phyloP scores from a whole-genome alignment of 2,329 filamentous ascomycete species.

The Neonectria hederae region DNA sequence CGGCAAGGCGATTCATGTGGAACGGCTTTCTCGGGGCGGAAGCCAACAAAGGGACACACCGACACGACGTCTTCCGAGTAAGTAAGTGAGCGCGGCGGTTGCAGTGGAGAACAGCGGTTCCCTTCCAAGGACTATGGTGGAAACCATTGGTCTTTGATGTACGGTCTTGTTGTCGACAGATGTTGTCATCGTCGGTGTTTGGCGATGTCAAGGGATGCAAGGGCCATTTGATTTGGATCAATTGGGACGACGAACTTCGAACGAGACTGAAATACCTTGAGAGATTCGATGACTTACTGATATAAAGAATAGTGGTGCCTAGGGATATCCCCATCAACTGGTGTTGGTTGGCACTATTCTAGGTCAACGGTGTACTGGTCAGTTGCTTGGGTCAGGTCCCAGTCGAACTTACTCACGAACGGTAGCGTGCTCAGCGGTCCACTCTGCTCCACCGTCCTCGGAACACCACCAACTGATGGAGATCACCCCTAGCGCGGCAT shows the following conservation, averaged over 20 bases:
- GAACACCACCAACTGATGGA: slow-evolving; percentile 9
- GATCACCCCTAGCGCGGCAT: slow-evolving; percentile 23
- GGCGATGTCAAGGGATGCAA: neutral
- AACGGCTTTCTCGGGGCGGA: neutral
- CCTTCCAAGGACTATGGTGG: neutral
- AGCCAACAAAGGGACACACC: neutral
- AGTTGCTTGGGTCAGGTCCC: neutral
- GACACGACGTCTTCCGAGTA: neutral
- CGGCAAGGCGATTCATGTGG: neutral
- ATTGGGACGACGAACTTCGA: neutral
- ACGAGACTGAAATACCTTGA: neutral
- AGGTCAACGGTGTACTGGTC: slow-evolving; percentile 3
- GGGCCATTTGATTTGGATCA: neutral
- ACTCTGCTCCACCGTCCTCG: slow-evolving; percentile 16
- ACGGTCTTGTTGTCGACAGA: neutral
- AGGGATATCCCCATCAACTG: neutral
- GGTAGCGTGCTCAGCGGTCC: slow-evolving; percentile 13
- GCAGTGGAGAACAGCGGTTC: neutral
- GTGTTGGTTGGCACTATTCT: neutral
- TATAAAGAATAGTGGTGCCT: neutral
- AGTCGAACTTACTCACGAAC: slow-evolving; percentile 8
- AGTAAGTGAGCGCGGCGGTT: neutral
- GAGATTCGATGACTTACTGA: slow-evolving; percentile 1
- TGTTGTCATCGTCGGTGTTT: neutral
- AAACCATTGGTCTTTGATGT: neutral